phyloP scores from a whole-genome alignment of 2,329 filamentous ascomycete genomes.

The Penicillium sp. region DNA sequence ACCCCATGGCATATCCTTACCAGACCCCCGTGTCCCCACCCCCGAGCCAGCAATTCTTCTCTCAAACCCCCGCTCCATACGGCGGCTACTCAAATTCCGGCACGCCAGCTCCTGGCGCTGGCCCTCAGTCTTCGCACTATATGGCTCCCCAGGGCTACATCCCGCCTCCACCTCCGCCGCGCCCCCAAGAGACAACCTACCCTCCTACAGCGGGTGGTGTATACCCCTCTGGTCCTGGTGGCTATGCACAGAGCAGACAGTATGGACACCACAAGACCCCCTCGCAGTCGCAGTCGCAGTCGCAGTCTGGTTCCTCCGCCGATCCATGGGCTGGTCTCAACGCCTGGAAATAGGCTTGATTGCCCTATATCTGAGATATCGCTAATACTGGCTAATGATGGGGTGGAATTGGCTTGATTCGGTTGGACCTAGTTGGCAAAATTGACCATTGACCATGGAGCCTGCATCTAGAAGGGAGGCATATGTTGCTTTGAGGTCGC shows the following conservation, averaged over 20 bases:
- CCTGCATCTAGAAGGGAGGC: neutral
- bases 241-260: conserved; percentile 53
- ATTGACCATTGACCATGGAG: neutral
- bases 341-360: conserved; percentile 58
- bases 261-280: conserved; percentile 39
- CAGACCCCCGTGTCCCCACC: conserved; percentile 42
- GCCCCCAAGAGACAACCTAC: conserved; percentile 53
- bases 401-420: neutral
- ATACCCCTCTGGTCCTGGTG: conserved; percentile 54
- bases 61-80: conserved; percentile 34
- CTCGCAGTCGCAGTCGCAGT: conserved; percentile 35
- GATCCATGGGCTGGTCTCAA: conserved; percentile 71
- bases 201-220: conserved; percentile 47
- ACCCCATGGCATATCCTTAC: conserved; percentile 52
- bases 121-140: conserved; percentile 42
- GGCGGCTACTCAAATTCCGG: conserved; percentile 35
- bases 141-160: conserved; percentile 61
- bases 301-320: conserved; percentile 29
- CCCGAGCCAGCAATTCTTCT: conserved; percentile 42
- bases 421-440: neutral
- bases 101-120: conserved; percentile 23
- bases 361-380: neutral
- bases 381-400: neutral
- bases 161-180: conserved; percentile 64
- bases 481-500: conserved; percentile 2